A percentile compares a stretch with the other conserved stretches of the same genome.
phyloP scores from a whole-genome alignment of 371 early-diverging fungal species.

The Mucor piriformis region DNA sequence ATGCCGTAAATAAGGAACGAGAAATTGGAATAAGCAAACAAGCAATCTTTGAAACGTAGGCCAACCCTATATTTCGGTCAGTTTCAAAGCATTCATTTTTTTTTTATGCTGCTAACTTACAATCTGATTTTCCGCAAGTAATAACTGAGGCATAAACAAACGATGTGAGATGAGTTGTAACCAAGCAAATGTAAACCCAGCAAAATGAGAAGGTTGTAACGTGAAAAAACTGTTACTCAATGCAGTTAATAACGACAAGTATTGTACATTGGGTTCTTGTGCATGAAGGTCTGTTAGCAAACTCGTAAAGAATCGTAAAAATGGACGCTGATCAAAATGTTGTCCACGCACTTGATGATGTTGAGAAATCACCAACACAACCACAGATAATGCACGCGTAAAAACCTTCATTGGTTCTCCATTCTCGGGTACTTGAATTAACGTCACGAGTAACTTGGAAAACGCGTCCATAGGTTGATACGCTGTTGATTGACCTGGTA shows the following conservation, averaged over 20 bases:
- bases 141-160: constrained; percentile 87
- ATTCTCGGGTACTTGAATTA: constrained; percentile 30
- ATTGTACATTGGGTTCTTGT: constrained; percentile 65
- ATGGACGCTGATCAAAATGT: constrained; percentile 91
- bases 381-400: constrained; percentile 80
- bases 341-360: constrained; percentile 79
- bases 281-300: constrained; percentile 80
- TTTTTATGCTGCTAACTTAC: too few relatives aligned
- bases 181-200: constrained; percentile 98
- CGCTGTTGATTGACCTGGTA: constrained; percentile 46
- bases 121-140: constrained; percentile 72
- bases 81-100: constrained; percentile 4
- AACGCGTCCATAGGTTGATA: constrained; percentile 86
- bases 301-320: constrained; percentile 86
- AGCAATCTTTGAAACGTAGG: constrained; percentile 82
- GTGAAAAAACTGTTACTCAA: constrained; percentile 83
- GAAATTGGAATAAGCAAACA: constrained; percentile 80
- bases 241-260: constrained; percentile 70
- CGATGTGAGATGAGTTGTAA: constrained; percentile 90
- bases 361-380: constrained; percentile 80
- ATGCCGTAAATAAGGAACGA: constrained; percentile 81
- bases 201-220: constrained; percentile 84
- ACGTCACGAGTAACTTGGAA: constrained; percentile 73
- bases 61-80: constrained; percentile 65
- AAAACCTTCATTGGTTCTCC: constrained; percentile 64